Evolutionary conservation across 1,139 yeast genomes (phyloP), one percentile per base, ranked within the genome.

Genomic region (Kodamaea arcana): DNA sequence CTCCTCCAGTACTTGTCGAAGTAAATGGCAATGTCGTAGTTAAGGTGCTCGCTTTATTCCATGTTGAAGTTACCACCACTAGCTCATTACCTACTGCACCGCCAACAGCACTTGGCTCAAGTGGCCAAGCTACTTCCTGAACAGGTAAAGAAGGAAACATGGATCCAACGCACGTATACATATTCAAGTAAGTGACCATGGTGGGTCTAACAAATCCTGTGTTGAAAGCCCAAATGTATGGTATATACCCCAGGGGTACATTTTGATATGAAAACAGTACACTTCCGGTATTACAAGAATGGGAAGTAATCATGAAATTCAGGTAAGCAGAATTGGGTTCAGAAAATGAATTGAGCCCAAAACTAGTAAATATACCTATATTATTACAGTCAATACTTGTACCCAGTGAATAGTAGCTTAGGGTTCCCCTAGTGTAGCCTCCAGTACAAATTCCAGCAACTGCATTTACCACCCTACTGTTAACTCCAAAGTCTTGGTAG

Each of bases 171-270:
- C 57, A 51, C 4, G 9, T 15, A 34, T 42, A 46, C 4, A 28
- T 32, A 34, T 50, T 46, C 7, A 43, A 42, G 23, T 38, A 45
- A 4, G 4, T 6, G 2, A 27, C 25, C n/a, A 13, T 22, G 8
- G 30, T 24, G 15, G 10, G 24, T 15, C n/a, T 27, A 31, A 4
- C 30, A 33, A 15, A 36, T 26, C n/a, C 35, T 28, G 17, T 36
- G 12, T 13, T 18, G 25, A 50, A 38, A 10, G 43, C 46, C 34
- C 45, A 54, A 24, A 60, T 40, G 42, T 45, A 58, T 7, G 59
- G 58, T 23, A 59, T 45, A 39, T 46, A 57, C 5, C 62, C 65
- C 3, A 58, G 54, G 1, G 65, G 62, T 26, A 59, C 35, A 34
- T 52, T 48, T 3, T 24, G n/a, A 37, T 47, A 59, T 12, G 31